Conservation (phyloP, 805 yeast genomes). For the Myxozyma mucilagina region DNA sequence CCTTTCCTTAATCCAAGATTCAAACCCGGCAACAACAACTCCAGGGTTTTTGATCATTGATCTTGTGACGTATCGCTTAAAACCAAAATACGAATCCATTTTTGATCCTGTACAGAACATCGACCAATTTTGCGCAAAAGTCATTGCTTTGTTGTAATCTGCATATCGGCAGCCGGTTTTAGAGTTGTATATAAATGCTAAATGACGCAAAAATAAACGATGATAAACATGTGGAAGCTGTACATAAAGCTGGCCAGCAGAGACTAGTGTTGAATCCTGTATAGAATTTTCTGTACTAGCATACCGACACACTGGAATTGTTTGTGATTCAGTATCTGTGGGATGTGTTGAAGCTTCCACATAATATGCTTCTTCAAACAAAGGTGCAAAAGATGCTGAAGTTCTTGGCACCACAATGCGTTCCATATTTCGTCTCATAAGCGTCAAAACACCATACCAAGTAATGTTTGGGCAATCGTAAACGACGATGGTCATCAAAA, state of each 20-base stretch:
- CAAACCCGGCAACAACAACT: not conserved
- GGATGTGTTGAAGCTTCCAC: not conserved
- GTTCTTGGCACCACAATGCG: not conserved
- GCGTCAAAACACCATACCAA: conserved; percentile 16
- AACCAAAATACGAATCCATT: conserved; percentile 1
- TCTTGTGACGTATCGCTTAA: not conserved
- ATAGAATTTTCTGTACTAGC: not conserved
- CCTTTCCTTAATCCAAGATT: not conserved
- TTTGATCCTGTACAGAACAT: not conserved
- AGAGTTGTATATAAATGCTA: not conserved
- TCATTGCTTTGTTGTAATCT: not conserved
- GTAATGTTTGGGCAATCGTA: conserved; percentile 28
- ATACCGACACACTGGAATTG: not conserved
- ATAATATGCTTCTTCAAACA: not conserved
- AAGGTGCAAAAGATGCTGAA: not conserved
- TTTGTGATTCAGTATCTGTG: not conserved
- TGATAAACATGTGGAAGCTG: not conserved
- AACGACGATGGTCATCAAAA: conserved; percentile 12
- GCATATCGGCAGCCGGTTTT: not conserved
- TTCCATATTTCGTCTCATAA: conserved; percentile 25
- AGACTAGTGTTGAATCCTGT: not conserved
- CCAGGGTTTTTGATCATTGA: not conserved
- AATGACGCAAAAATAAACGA: not conserved
- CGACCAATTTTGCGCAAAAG: not conserved
- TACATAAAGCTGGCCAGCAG: conserved; percentile 1